These are phyloP conservation scores for Rhizophora apiculata DNA, from an alignment of 345 rosid genomes.

Conservation along the genomic window DNA sequence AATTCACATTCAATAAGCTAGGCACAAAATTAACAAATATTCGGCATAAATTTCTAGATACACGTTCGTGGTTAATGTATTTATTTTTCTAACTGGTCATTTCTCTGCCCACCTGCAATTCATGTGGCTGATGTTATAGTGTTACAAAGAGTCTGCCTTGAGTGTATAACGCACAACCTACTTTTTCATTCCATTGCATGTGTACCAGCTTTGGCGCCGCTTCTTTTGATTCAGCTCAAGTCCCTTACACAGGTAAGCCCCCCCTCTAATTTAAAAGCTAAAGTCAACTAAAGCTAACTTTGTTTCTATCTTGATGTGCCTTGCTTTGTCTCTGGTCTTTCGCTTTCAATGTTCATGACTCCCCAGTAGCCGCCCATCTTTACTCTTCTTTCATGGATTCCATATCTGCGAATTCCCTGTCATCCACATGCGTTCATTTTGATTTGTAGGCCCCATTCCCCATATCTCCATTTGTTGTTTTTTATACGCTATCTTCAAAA, in stretches of 20 bases:
- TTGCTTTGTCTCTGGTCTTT: constrained; percentile 49
- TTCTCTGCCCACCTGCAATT: no score
- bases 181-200: constrained; percentile 25
- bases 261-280: constrained; percentile 9
- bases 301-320: constrained; percentile 37
- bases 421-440: constrained; percentile 43
- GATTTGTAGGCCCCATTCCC: constrained; percentile 34
- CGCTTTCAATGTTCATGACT: constrained; percentile 29
- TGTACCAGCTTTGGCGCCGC: constrained; percentile 24
- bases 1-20: no score
- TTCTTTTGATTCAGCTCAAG: constrained; percentile 34
- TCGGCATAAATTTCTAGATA: no score
- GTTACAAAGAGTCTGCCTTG: neutral
- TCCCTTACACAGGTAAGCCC: constrained; percentile 24
- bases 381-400: constrained; percentile 25
- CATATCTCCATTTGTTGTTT: neutral
- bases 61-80: no score
- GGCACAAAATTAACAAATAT: no score
- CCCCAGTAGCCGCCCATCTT: constrained; percentile 15
- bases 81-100: no score
- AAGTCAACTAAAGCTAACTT: constrained; percentile 36
- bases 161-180: no score
- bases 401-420: constrained; percentile 29
- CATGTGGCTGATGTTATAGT: no score
- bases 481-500: constrained; percentile 23